Percentiles rank a stretch among this genome's conserved stretches.
phyloP scores from a whole-genome alignment of 2,329 filamentous ascomycete genomes.

The Didymella sp. region DNA sequence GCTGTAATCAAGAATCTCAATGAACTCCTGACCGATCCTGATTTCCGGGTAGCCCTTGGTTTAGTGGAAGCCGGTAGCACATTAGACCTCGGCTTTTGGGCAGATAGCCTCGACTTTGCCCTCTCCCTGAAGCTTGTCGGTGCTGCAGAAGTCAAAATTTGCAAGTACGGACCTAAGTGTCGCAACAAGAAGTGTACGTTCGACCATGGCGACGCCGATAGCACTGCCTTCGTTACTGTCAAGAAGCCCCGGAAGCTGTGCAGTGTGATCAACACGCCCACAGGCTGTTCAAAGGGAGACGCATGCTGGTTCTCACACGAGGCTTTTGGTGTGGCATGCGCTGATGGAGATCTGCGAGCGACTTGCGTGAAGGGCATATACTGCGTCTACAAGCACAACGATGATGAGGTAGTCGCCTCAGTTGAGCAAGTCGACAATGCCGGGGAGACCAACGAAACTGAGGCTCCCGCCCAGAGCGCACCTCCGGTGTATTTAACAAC shows the following conservation, averaged over 20 bases:
- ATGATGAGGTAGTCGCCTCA: not conserved
- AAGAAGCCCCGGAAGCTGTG: not conserved
- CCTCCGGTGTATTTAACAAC: not conserved
- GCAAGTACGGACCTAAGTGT: slow-evolving; percentile 1
- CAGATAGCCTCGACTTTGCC: not conserved
- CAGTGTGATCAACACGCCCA: not conserved
- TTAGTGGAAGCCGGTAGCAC: not conserved
- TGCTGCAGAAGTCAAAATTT: not conserved
- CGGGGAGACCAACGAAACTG: too few relatives aligned
- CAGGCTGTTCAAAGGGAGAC: not conserved
- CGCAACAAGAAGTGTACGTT: not conserved
- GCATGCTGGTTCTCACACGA: slow-evolving; percentile 8
- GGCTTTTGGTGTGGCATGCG: not conserved
- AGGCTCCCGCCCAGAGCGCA: not conserved
- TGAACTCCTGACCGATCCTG: not conserved
- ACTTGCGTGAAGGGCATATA: not conserved
- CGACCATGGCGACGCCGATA: not conserved
- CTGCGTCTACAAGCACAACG: slow-evolving; percentile 4
- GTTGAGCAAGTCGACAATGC: not conserved
- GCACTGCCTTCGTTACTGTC: not conserved
- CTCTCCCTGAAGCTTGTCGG: not conserved
- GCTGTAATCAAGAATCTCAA: not conserved
- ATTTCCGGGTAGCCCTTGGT: not conserved
- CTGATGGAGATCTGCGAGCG: not conserved
- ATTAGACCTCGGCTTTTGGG: not conserved